These are phyloP conservation scores for Rhododendron mucronatum DNA, from an alignment of 148 eudicot species.

Conservation along the genomic window DNA sequence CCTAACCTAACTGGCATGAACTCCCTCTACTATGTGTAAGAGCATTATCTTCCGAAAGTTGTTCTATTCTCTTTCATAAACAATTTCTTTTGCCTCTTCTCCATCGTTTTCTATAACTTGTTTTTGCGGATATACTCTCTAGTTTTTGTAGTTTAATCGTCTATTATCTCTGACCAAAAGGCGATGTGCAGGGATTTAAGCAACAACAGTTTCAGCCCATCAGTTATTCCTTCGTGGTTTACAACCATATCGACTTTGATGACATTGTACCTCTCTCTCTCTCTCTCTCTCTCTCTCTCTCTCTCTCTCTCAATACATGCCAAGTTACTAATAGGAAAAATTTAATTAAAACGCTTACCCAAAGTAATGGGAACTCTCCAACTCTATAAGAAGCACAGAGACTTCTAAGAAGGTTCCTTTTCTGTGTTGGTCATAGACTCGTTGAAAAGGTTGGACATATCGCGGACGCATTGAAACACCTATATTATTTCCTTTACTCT, in stretches of 20 bases:
- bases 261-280: constrained; percentile 42
- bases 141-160: background rate
- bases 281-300: background rate
- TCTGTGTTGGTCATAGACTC: background rate
- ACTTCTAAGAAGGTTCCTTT: background rate
- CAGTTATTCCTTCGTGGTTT: constrained; percentile 44
- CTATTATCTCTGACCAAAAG: background rate
- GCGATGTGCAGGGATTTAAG: constrained; percentile 51
- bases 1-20: background rate
- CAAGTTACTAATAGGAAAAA: background rate
- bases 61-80: background rate
- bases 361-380: background rate
- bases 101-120: background rate
- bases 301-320: background rate
- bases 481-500: background rate
- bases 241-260: constrained; percentile 35
- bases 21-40: background rate
- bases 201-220: constrained; percentile 40
- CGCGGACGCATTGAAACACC: background rate
- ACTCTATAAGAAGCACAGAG: background rate
- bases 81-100: background rate
- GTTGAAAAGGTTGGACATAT: background rate
- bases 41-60: background rate
- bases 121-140: background rate
- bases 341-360: no score